Conservation (phyloP, 352 stramenopile genomes). For the Phytophthora brassicae region DNA sequence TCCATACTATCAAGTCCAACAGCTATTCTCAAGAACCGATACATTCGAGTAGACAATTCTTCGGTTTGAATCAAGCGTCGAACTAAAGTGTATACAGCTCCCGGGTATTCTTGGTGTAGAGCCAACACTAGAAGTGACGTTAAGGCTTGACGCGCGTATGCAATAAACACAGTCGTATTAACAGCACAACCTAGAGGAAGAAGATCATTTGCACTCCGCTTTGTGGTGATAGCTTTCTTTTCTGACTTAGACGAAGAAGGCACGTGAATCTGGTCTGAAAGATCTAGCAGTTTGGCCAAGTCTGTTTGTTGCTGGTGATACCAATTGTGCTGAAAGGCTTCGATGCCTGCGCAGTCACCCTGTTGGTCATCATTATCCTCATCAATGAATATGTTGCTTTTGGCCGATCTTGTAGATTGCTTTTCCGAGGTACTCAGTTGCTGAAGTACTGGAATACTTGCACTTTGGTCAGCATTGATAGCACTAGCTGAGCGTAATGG, state of each 20-base stretch:
- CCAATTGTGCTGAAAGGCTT: slow-evolving; percentile 11
- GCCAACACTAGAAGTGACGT: slow-evolving; percentile 28
- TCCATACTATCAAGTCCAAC: slow-evolving; percentile 35
- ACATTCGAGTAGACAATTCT: slow-evolving; percentile 16
- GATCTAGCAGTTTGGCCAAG: background rate
- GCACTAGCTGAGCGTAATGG: background rate
- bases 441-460: background rate
- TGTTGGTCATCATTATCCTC: slow-evolving; percentile 25
- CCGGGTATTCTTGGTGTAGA: slow-evolving; percentile 1
- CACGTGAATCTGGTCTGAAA: background rate
- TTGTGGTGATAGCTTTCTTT: background rate
- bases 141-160: slow-evolving; percentile 36
- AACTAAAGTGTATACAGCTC: slow-evolving; percentile 21
- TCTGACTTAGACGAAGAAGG: background rate
- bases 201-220: slow-evolving; percentile 12
- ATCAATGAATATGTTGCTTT: slow-evolving; percentile 21
- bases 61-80: slow-evolving; percentile 18
- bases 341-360: slow-evolving; percentile 18
- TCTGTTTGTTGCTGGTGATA: slow-evolving; percentile 3
- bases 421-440: background rate
- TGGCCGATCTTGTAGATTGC: background rate
- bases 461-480: background rate
- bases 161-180: slow-evolving; percentile 31
- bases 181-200: slow-evolving; percentile 35
- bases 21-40: slow-evolving; percentile 25